Evolutionary conservation across 192 early-diverging fungal species (phyloP), one percentile per base, ranked within the genome.

Genomic region (Podila horticola): DNA sequence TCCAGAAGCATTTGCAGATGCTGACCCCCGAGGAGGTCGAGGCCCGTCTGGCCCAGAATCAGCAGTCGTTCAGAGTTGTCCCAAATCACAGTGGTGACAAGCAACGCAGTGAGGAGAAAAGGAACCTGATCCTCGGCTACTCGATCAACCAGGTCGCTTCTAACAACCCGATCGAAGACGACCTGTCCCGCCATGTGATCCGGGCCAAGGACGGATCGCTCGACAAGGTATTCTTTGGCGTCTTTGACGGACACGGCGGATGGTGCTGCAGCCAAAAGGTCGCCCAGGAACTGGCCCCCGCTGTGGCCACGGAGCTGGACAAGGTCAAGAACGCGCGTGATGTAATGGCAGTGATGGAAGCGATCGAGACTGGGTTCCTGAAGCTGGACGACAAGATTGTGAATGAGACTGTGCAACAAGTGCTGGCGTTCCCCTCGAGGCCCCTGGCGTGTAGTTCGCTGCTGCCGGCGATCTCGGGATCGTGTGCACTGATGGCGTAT

Each of bases 161-260:
- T 68, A 89, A 89, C 62, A 82, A 86, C 34, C 88, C 88, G 11
- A 75, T 85, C 2, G 88, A 89, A 60, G 88, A 89, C 58, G 74
- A 84, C 65, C 75, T 84, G 38, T 85, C 84, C 58, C 72, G 74
- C 28, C 69, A 71, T 74, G 75, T 79, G 11, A 52, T 74, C n/a
- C 57, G 67, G 24, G 67, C 64, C 33, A 58, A 83, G 31, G 66
- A 75, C 20, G 83, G 79, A 52, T 57, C 61, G 7, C 72, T 75
- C 10, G 74, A 85, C 19, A 83, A 79, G 60, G 75, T 84, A 26
- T 84, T 88, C 65, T 86, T 84, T 71, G 88, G 86, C 11, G 79
- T 89, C 36, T 89, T 83, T 81, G 88, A 89, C 75, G 88, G 88
- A 9, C 88, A 89, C 41, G 83, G 83, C 72, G 88, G 88, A 26